Conservation (phyloP, 805 yeast species). For the Cyberlindnera sargentensis region DNA sequence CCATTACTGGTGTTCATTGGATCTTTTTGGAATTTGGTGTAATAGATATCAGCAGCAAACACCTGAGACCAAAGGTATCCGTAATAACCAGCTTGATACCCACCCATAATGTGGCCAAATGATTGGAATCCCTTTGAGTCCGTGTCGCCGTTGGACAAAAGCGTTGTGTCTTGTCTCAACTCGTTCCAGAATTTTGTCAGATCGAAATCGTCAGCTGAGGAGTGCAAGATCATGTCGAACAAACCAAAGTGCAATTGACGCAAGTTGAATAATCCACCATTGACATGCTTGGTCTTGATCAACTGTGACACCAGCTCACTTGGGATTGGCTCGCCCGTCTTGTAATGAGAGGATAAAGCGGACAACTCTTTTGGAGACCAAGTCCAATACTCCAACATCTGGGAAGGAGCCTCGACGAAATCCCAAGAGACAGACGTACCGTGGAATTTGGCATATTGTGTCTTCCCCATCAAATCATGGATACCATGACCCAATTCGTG, state of each 20-base stretch:
- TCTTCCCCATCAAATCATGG: conserved; percentile 65
- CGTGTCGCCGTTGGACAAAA: conserved; percentile 48
- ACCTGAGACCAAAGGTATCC: conserved; percentile 85
- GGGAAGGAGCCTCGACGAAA: conserved; percentile 89
- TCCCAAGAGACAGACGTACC: conserved; percentile 76
- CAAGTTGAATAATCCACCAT: conserved; percentile 62
- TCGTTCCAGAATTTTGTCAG: conserved; percentile 56
- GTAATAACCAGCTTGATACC: conserved; percentile 81
- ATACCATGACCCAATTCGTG: conserved; percentile 90
- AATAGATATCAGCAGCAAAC: conserved; percentile 77
- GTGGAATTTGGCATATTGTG: conserved; percentile 59
- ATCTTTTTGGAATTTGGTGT: conserved; percentile 56
- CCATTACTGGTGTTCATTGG: conserved; percentile 64
- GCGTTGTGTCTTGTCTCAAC: conserved; percentile 53
- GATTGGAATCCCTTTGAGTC: conserved; percentile 64
- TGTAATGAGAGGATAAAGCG: conserved; percentile 57
- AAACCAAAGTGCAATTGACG: conserved; percentile 76
- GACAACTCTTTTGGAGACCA: conserved; percentile 63
- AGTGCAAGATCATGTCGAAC: conserved; percentile 69
- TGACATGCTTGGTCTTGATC: conserved; percentile 63
- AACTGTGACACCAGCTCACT: conserved; percentile 52
- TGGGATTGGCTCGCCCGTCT: conserved; percentile 47
- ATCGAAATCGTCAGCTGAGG: conserved; percentile 39
- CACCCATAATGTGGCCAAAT: conserved; percentile 72
- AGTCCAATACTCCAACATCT: conserved; percentile 83